Evolutionary conservation across 1,139 yeast genomes (phyloP), one percentile per base, ranked within the genome.

Genomic region (Blastobotrys apis): DNA sequence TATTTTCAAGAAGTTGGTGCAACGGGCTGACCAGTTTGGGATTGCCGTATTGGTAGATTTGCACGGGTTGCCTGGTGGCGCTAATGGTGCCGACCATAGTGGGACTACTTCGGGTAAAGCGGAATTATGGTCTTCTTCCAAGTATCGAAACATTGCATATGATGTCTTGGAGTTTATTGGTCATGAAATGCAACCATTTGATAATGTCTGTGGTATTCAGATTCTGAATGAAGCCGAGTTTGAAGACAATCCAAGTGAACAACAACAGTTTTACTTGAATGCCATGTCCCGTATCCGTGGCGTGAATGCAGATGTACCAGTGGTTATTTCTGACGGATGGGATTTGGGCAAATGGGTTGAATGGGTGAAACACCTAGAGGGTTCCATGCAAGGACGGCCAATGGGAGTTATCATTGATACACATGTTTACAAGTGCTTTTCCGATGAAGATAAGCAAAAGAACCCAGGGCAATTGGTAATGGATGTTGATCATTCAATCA

Each of bases 281-380:
- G 94, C 95, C 0, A 67, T 80, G 33, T 69, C 72, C 34, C 73
- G 74, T 45, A 80, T 90, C 37, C 72, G 94, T 34, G 63, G 66
- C 21, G 68, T 70, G 9, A 84, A 86, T 57, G 45, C 61, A 0
- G 66, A 66, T 3, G 64, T 87, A 23, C 96, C 96, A 0, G 70
- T 92, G 6, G 68, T 84, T 15, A 84, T 92, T 41, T 85, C 96
- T 1, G 97, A 92, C 61, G 95, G 95, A 3, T 92, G 97, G 97
- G 82, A 88, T 80, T 75, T 94, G 3, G 76, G 76, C 49, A 85
- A 78, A 58, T 86, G 92, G 88, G 81, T 75, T 16, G 71, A 80
- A 45, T 85, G 86, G 81, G 66, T 86, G 4, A 72, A 71, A 48
- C 69, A 70, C 30, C 63, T 66, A 27, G 57, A 63, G 4, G 58